Evolutionary conservation across 441 rosid genomes (phyloP), one percentile per base, ranked within the genome.

Genomic region (Manihot esculenta): DNA sequence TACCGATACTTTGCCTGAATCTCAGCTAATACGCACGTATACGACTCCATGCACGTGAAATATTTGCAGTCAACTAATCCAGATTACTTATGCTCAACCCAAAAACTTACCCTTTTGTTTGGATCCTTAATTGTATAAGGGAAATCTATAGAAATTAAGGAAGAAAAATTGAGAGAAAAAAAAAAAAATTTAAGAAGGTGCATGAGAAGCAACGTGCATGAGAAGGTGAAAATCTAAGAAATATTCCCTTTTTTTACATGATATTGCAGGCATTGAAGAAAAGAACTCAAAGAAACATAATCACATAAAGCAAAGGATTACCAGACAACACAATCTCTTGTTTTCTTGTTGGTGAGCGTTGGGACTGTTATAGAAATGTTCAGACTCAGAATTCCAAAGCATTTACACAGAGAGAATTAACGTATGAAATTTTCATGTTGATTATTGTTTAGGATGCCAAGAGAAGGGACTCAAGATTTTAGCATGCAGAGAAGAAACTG

Each of bases 221-320:
- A 21, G 35, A 72, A 79, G 69, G 67, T 66, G 44, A 35, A 69
- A 15, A 24, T 55, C 66, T 54, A 10, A 17, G 5, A 69, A 57
- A 62, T 62, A 67, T 50, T 71, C 65, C 71, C 47, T 69, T 75
- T 35, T 58, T 77, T 59, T 72, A 15, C 2, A 23, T 72, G n/a
- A n/a, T n/a, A n/a, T n/a, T n/a, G n/a, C 38, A 17, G 48, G 24
- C 64, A 48, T 59, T 66, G 78, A 82, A 79, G 86, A 70, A 80
- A 86, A 75, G 86, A 76, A 84, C 76, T 60, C 42, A 13, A n/a
- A 41, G 10, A 41, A 13, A 54, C 27, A 70, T 64, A 69, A 11
- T 70, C 58, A 18, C 62, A 53, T 69, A 38, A 64, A 62, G 33
- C 61, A 14, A 47, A 60, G 30, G 35, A 15, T 63, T 53, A 38